These are phyloP conservation scores for Pichia nanzhaoensis DNA, from an alignment of 805 yeast genomes.

Conservation along the genomic window DNA sequence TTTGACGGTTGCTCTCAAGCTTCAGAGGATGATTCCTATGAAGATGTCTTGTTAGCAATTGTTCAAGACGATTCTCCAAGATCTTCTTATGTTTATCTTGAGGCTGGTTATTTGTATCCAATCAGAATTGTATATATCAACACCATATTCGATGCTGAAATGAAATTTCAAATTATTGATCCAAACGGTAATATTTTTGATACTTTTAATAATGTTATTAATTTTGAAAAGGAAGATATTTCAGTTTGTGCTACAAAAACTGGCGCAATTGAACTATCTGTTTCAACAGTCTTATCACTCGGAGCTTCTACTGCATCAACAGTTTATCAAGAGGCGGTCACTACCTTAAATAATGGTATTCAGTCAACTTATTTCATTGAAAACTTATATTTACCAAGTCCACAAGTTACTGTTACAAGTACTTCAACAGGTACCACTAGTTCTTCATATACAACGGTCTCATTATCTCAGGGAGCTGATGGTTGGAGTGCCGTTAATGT, in stretches of 20 bases:
- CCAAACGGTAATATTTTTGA: conserved; percentile 8
- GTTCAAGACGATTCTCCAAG: neutral
- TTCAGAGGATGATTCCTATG: neutral
- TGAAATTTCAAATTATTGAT: conserved; percentile 7
- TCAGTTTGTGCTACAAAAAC: neutral
- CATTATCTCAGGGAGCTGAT: neutral
- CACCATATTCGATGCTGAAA: neutral
- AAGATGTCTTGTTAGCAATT: conserved; percentile 6
- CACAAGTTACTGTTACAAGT: neutral
- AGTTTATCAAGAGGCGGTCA: neutral
- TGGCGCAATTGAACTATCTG: neutral
- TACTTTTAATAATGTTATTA: conserved; percentile 6
- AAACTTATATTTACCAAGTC: neutral
- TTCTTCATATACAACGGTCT: neutral
- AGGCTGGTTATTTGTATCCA: conserved; percentile 14
- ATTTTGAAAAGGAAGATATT: neutral
- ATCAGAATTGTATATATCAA: conserved; percentile 13
- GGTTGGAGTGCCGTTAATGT: neutral
- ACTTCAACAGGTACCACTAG: neutral
- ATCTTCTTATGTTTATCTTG: conserved; percentile 11
- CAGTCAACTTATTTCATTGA: conserved; percentile 5
- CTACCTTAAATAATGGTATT: neutral
- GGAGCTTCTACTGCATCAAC: conserved; percentile 4
- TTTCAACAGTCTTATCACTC: neutral
- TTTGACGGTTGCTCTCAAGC: conserved; percentile 28